A percentile compares a stretch with the other conserved stretches of the same genome.
These are phyloP conservation scores for Microcyclospora pomicola DNA, from an alignment of 2,329 filamentous ascomycete genomes.

Conservation along the genomic window DNA sequence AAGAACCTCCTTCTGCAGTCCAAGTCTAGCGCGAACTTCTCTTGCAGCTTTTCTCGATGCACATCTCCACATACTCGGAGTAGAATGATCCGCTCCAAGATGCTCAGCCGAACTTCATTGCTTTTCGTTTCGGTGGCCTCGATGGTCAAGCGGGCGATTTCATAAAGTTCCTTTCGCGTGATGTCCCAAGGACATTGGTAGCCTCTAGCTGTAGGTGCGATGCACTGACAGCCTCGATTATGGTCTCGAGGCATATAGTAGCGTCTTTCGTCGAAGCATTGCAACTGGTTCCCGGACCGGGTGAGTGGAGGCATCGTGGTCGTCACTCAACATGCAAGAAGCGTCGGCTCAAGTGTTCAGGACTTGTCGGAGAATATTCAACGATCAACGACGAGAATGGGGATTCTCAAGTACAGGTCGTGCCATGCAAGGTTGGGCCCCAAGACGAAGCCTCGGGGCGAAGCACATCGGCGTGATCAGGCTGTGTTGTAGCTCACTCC, in stretches of 20 bases:
- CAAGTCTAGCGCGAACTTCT: neutral
- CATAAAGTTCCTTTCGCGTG: neutral
- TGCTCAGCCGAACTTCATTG: neutral
- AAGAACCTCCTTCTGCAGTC: too few species aligned
- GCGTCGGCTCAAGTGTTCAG: too few species aligned
- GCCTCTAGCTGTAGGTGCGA: neutral
- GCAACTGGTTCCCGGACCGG: too few species aligned
- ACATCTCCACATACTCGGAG: neutral
- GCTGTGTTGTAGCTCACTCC: too few species aligned
- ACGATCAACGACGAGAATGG: too few species aligned
- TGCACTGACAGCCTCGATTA: neutral
- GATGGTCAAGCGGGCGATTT: neutral
- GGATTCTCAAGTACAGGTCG: too few species aligned
- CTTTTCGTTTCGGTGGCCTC: neutral
- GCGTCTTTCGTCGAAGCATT: neutral
- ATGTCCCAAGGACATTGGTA: neutral
- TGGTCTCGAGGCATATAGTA: neutral
- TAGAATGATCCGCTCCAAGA: neutral
- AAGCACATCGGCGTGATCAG: too few species aligned
- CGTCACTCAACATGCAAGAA: too few species aligned
- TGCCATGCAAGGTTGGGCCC: too few species aligned
- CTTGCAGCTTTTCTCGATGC: neutral
- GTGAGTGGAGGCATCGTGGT: too few species aligned
- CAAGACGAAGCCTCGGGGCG: too few species aligned
- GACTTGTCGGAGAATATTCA: too few species aligned